Base-by-base conservation (phyloP, 2,329 filamentous ascomycete genomes). In the Chaetomiaceae sp. region DNA sequence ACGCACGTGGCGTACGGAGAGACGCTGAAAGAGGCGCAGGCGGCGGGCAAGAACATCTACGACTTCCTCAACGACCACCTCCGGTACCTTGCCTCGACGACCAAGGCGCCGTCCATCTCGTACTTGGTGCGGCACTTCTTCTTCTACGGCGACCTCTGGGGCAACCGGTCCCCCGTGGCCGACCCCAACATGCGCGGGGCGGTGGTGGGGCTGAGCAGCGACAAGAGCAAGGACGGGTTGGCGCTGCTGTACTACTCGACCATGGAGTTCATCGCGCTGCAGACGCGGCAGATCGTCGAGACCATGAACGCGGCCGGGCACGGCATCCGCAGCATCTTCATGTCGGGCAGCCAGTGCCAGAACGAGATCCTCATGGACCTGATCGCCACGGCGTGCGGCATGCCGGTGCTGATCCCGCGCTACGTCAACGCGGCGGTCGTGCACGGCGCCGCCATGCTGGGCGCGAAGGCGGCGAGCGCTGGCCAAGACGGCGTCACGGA, bases 91-190 rank as follows among this genome's bases (percentile, higher is more conserved):
- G 78, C 78, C 19, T 76, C 83, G 58, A 82, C 82, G 59, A 68
- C 71, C 19, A 71, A 75, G 2, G 88, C 88, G 2, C 90, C 90
- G 0, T 81, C 80, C 42, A 78, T 97, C 52, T 84, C 88, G 15
- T 94, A 90, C 66, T 75, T 98, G 2, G 89, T 83, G 11, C 86
- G 91, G 8, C 91, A 98, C 67, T 86, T 95, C 71, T 98, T 98
- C 79, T 94, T 98, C 73, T 98, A 98, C 65, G 93, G 93, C 53
- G 93, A 98, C 62, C 76, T 97, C 4, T 97, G 94, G 77, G 93
- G 93, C 51, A 98, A 98, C 71, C 84, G 93, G 33, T 95, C 89
- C 17, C 93, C 93, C 1, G 79, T 98, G 48, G 91, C 93, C 4
- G 90, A 98, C 62, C 76, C 91, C 20, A 86, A 82, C 68, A 98